These are phyloP conservation scores for Opeltia flavorubescens DNA, from an alignment of 495 filamentous ascomycete genomes.

Conservation along the genomic window DNA sequence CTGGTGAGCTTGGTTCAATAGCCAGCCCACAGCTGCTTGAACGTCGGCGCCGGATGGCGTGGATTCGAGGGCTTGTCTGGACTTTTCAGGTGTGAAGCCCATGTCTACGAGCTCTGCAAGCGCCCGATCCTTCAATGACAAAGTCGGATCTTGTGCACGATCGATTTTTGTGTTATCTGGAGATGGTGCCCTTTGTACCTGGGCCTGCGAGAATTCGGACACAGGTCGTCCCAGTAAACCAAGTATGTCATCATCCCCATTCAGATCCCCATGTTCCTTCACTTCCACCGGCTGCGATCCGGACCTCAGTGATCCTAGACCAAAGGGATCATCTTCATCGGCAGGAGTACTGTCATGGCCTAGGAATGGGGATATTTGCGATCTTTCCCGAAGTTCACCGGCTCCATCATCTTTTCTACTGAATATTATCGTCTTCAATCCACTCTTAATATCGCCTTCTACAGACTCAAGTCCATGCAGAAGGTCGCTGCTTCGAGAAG, in stretches of 20 bases:
- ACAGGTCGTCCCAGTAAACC: slow-evolving; percentile 79
- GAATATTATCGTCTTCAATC: not conserved
- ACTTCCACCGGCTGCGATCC: slow-evolving; percentile 6
- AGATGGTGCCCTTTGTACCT: slow-evolving; percentile 29
- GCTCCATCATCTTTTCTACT: too few species aligned
- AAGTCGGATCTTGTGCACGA: too few species aligned
- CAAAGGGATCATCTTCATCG: slow-evolving; percentile 78
- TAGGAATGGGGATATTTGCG: too few species aligned
- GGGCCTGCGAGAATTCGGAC: slow-evolving; percentile 47
- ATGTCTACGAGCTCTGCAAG: slow-evolving; percentile 90
- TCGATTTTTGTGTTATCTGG: slow-evolving; percentile 28
- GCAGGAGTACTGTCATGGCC: too few species aligned
- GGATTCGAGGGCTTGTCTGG: slow-evolving; percentile 59
- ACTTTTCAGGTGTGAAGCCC: slow-evolving; percentile 76
- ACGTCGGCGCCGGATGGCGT: slow-evolving; percentile 70
- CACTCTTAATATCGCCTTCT: not conserved
- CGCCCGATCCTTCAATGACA: slow-evolving; percentile 57
- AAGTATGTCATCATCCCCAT: slow-evolving; percentile 69
- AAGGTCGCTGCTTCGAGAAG: not conserved
- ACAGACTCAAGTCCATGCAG: slow-evolving; percentile 28
- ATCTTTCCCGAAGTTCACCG: too few species aligned
- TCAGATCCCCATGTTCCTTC: not conserved
- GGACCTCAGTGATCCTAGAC: slow-evolving; percentile 36
- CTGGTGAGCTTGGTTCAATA: slow-evolving; percentile 81
- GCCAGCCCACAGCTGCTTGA: slow-evolving; percentile 76